Base-by-base conservation (phyloP, 805 yeast genomes). In the Candida ulmi region DNA sequence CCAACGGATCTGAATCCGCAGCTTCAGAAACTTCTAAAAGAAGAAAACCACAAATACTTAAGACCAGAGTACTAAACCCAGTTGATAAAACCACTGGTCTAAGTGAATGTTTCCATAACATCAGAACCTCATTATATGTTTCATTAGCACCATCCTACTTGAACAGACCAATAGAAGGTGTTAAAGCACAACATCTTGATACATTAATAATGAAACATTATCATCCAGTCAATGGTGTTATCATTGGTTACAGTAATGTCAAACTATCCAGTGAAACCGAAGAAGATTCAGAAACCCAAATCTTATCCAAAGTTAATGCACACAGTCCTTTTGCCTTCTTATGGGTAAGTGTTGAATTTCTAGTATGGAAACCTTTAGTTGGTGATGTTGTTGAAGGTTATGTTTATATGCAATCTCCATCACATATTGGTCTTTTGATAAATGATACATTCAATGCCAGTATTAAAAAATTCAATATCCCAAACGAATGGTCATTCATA, bases 381-480 rank as follows among this genome's bases (percentile, higher is more conserved):
- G 96, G 95, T 4, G 97, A 93, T 56, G 65, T 72, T 1, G 64
- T 93, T 16, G 95, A 90, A 60, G 99, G 99, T 11, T 74, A 80
- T 69, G 74, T 83, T 39, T 88, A 87, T 66, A 80, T 91, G 76
- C 97, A 91, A 66, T 82, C 96, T 3, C 95, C 95, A 15, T 83
- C 96, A 8, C 99, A 93, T 58, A 83, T 93, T 52, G 98, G 97
- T 44, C 69, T 93, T 44, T 72, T 93, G 48, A 71, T 93, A 36
- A 90, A 87, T 59, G 98, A 93, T 63, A 87, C 95, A 1, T 93
- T 93, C 68, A 93, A 93, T 63, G 97, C 97, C 17, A 80, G 91
- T 34, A 87, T 93, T 46, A 87, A 85, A 62, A 80, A 85, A 58
- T 80, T 74, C 57, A 80, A 78, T 51, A 88, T 93, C 44, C 99